phyloP scores from a whole-genome alignment of 495 filamentous ascomycete genomes.

The Trichocladium uniseriatum region DNA sequence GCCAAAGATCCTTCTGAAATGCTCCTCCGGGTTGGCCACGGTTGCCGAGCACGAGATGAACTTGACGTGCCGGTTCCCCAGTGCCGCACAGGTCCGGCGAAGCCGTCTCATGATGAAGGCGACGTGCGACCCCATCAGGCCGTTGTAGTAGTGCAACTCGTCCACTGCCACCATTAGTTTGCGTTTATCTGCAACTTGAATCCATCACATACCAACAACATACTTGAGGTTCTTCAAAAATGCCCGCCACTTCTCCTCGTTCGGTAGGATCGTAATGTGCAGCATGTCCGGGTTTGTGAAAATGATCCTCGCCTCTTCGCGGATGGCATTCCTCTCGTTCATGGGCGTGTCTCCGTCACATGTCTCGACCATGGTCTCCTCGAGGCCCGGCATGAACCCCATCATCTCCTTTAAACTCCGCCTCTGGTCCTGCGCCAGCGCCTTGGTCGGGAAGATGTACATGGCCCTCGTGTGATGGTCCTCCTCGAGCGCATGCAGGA shows the following conservation, averaged over 20 bases:
- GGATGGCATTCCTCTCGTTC: constrained; percentile 63
- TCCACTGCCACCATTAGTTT: constrained; percentile 37
- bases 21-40: constrained; percentile 84
- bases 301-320: constrained; percentile 85
- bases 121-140: constrained; percentile 86
- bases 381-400: constrained; percentile 65
- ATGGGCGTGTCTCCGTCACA: constrained; percentile 94
- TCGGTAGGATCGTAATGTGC: constrained; percentile 85
- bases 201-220: constrained; percentile 59
- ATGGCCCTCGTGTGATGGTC: constrained; percentile 73
- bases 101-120: constrained; percentile 91
- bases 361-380: constrained; percentile 73
- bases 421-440: constrained; percentile 88
- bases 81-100: constrained; percentile 77
- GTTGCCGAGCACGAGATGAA: constrained; percentile 98
- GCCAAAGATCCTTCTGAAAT: constrained; percentile 93
- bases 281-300: constrained; percentile 99
- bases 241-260: constrained; percentile 79
- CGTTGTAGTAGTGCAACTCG: constrained; percentile 95
- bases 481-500: constrained; percentile 76
- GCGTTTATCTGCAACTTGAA: neutral
- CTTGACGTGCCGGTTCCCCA: constrained; percentile 80
- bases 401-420: constrained; percentile 81
- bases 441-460: constrained; percentile 99
- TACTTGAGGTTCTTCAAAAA: constrained; percentile 86